phyloP scores from a whole-genome alignment of 2,329 filamentous ascomycete species.

The Fonsecaea pedrosoi region DNA sequence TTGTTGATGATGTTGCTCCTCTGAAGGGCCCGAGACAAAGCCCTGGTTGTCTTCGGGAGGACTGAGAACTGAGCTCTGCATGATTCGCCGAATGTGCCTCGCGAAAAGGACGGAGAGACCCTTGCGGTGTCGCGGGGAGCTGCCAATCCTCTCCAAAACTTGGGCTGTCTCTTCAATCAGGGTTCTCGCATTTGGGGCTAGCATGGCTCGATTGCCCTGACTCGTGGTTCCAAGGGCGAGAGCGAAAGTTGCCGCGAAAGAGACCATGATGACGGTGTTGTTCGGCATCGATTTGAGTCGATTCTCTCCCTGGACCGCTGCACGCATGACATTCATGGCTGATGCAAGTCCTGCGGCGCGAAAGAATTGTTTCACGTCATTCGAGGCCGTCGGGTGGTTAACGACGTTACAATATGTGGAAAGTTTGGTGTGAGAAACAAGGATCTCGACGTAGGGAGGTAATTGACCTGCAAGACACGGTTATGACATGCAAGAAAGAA shows the following conservation, averaged over 20 bases:
- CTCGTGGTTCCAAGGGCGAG: constrained; percentile 66
- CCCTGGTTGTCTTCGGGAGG: constrained; percentile 22
- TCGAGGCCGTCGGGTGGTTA: constrained; percentile 73
- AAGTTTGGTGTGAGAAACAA: constrained; percentile 73
- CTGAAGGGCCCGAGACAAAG: not conserved
- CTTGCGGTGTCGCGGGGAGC: constrained; percentile 69
- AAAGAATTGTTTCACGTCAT: constrained; percentile 75
- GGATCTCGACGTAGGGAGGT: constrained; percentile 76
- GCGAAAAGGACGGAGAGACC: constrained; percentile 69
- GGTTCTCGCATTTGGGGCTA: constrained; percentile 67
- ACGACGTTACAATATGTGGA: constrained; percentile 78
- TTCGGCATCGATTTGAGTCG: constrained; percentile 78
- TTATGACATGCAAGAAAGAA: not conserved
- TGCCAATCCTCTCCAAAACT: constrained; percentile 72
- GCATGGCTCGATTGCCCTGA: constrained; percentile 61
- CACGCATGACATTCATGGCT: constrained; percentile 75
- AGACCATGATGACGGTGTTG: constrained; percentile 80
- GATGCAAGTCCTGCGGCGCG: constrained; percentile 73
- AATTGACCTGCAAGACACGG: constrained; percentile 45
- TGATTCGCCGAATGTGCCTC: constrained; percentile 55
- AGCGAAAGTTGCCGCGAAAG: constrained; percentile 73
- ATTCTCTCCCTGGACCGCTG: constrained; percentile 73
- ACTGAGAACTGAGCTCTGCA: constrained; percentile 35
- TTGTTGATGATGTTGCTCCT: constrained; percentile 19
- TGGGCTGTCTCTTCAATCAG: constrained; percentile 72